These are phyloP conservation scores for Globisporangium viniferum DNA, from an alignment of 352 stramenopile genomes.

Conservation along the genomic window DNA sequence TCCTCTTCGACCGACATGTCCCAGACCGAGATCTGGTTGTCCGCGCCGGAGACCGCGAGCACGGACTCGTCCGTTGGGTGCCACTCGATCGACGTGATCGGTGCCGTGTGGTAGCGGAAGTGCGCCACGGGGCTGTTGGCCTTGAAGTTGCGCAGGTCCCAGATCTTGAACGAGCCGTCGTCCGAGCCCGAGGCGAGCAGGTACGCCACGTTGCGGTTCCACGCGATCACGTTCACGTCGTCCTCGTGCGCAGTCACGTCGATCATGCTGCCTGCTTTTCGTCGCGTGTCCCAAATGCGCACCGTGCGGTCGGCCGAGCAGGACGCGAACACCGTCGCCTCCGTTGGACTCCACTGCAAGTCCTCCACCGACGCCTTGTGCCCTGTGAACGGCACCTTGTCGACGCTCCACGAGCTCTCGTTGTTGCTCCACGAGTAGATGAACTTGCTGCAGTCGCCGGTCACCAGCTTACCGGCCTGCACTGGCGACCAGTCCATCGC, in stretches of 20 bases:
- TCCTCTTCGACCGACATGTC: constrained; percentile 99
- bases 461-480: constrained; percentile 88
- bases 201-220: constrained; percentile 98
- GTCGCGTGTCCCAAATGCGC: constrained; percentile 97
- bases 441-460: constrained; percentile 95
- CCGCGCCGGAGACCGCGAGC: constrained; percentile 91
- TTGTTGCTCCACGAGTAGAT: constrained; percentile 94
- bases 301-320: constrained; percentile 94
- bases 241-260: constrained; percentile 91
- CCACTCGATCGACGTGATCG: constrained; percentile 99
- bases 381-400: constrained; percentile 89
- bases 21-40: constrained; percentile 98
- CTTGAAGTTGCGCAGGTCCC: constrained; percentile 95
- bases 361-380: constrained; percentile 96
- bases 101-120: constrained; percentile 95
- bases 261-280: constrained; percentile 92
- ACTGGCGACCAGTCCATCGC: constrained; percentile 97
- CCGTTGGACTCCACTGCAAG: constrained; percentile 97
- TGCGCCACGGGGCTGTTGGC: constrained; percentile 87
- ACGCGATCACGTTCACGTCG: constrained; percentile 99
- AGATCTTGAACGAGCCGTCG: constrained; percentile 97
- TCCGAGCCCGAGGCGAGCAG: constrained; percentile 97
- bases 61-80: constrained; percentile 99
- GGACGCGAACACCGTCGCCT: constrained; percentile 95
- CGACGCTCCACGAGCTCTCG: constrained; percentile 75